Conservation (phyloP, 2,329 filamentous ascomycete genomes). For the Decorospora gaudefroyi region DNA sequence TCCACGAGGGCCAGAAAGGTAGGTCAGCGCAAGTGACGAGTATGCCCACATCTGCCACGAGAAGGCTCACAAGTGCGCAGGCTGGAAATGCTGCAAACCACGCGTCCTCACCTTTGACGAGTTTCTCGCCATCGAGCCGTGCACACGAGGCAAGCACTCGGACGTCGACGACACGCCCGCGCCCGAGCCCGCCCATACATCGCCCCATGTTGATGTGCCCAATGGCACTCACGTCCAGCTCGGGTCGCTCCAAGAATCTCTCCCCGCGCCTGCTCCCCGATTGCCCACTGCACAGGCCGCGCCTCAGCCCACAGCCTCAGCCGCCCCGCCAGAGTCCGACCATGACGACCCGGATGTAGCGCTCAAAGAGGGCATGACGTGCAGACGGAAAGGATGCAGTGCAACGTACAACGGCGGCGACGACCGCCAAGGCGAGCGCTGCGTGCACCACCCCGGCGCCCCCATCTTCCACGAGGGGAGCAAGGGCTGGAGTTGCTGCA, state of each 20-base stretch:
- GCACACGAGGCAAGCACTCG: conserved; percentile 90
- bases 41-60: neutral
- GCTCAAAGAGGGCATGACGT: conserved; percentile 74
- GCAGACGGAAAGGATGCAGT: conserved; percentile 77
- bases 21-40: conserved; percentile 4
- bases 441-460: conserved; percentile 84
- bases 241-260: conserved; percentile 37
- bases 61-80: conserved; percentile 54
- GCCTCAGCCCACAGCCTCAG: conserved; percentile 31
- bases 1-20: conserved; percentile 99
- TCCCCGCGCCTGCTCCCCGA: conserved; percentile 41
- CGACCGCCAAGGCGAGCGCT: conserved; percentile 69
- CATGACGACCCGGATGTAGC: conserved; percentile 78
- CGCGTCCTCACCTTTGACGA: conserved; percentile 97
- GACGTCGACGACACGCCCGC: conserved; percentile 74
- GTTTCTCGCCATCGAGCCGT: conserved; percentile 90
- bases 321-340: conserved; percentile 62
- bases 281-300: conserved; percentile 39
- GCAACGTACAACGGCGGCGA: conserved; percentile 61
- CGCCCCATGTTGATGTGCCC: conserved; percentile 56
- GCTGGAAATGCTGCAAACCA: conserved; percentile 99
- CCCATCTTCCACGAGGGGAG: conserved; percentile 97
- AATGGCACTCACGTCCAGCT: conserved; percentile 40
- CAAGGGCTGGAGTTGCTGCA: conserved; percentile 97
- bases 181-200: conserved; percentile 54